Evolutionary conservation across 306 rosid species (phyloP).

Genomic region (Nissolia schottii): DNA sequence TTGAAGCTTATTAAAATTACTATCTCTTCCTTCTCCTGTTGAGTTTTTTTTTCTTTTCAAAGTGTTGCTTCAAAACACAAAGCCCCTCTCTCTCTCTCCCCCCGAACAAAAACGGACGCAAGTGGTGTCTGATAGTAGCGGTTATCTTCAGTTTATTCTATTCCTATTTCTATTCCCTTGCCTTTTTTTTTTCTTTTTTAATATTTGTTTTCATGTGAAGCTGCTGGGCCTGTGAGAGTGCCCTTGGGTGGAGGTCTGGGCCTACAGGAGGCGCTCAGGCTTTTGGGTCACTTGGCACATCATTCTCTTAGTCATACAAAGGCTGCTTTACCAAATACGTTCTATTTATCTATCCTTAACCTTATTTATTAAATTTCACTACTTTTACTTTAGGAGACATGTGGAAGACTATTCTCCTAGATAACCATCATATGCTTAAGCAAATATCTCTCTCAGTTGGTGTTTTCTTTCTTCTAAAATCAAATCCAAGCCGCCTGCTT

Average conservation of each 20-base stretch:
- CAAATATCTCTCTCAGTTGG: too few relatives aligned
- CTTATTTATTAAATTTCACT: background rate
- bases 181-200: background rate
- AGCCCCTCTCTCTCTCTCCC: background rate
- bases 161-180: background rate
- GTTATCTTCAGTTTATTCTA: slow-evolving; percentile 39
- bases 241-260: background rate
- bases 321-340: background rate
- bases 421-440: too few relatives aligned
- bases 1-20: background rate
- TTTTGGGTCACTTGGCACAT: background rate
- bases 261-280: background rate
- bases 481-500: too few relatives aligned
- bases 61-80: slow-evolving; percentile 7
- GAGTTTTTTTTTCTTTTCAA: background rate
- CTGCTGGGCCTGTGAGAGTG: too few relatives aligned
- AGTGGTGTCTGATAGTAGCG: slow-evolving; percentile 22
- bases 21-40: background rate
- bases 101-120: background rate
- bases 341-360: background rate
- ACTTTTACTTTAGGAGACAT: background rate
- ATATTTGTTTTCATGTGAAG: too few relatives aligned
- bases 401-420: too few relatives aligned
- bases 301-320: background rate
- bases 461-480: too few relatives aligned